Base-by-base conservation (phyloP, 202 grass and related monocot species). In the Sporobolus alterniflorus region DNA sequence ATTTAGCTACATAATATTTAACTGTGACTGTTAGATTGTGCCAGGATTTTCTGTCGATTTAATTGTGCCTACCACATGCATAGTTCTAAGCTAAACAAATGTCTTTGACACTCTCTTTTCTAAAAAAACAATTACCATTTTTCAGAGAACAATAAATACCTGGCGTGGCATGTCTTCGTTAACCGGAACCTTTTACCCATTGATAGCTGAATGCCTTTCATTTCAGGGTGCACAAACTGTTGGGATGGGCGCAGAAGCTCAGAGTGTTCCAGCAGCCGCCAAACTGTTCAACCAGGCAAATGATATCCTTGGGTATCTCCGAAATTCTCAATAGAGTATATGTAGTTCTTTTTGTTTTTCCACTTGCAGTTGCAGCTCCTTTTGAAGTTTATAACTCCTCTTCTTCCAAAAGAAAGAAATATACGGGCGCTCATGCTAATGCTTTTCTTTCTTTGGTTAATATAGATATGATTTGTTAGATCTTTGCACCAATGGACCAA, bases 401-500 rank as follows among this genome's bases (percentile, higher is more conserved):
- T 25, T 16, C 22, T 64, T 71, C 9, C n/a, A 65, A 76, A 17
- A 60, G 46, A 40, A 22, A 40, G 17, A 39, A 29, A 5, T 21
- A 32, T 44, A n/a, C n/a, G 61, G 39, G 10, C 12, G 7, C 46
- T 80, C 1, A 82, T 66, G 39, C 28, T 80, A 64, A 62, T 70
- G 14, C 4, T 39, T 75, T 61, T 36, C 18, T 30, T 79, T 56
- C 6, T 77, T 64, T 42, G n/a, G 31, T 55, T 21, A 20, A 68
- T 71, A 61, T 67, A 99, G 96, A 71, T 99, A 92, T 66, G 93
- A 99, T 43, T 78, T 99, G 89, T 41, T 96, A 82, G 88, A 92
- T 92, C 64, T 96, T 74, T 96, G 93, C 87, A 95, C 76, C 54
- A 95, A 96, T 81, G 96, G 96, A 16, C 93, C 96, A 61, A 99